Evolutionary conservation across 768 basidiomycete genomes (phyloP).

Genomic region (Pleurotus sapidus): DNA sequence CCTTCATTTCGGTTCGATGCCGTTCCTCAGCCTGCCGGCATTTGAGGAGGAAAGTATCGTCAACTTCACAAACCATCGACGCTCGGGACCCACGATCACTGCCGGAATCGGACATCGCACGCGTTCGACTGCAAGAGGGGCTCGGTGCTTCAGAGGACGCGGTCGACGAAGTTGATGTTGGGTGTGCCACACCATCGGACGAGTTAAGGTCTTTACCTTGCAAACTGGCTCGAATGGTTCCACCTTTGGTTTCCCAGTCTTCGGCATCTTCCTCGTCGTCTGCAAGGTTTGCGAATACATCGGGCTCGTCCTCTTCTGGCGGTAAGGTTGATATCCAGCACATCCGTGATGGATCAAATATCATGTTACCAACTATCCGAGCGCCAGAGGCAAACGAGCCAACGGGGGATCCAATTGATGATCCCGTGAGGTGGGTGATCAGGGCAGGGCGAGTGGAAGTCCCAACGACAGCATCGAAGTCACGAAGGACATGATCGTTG

Average conservation of each 20-base stretch:
- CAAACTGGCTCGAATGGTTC: constrained; percentile 68
- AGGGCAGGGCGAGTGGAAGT: constrained; percentile 91
- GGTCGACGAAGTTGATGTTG: constrained; percentile 25
- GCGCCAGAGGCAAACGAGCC: constrained; percentile 74
- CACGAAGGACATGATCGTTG: constrained; percentile 87
- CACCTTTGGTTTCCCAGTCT: constrained; percentile 69
- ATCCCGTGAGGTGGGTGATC: constrained; percentile 90
- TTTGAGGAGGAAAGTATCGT: constrained; percentile 67
- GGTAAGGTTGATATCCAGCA: constrained; percentile 88
- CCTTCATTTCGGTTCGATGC: constrained; percentile 81
- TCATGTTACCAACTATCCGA: constrained; percentile 95
- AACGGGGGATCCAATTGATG: constrained; percentile 79
- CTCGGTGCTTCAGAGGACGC: constrained; percentile 46
- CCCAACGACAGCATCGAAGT: constrained; percentile 82
- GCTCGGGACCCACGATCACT: constrained; percentile 81
- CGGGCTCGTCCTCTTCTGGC: constrained; percentile 90
- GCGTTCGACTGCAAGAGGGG: constrained; percentile 59
- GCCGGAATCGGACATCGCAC: constrained; percentile 71
- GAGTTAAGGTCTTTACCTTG: constrained; percentile 28
- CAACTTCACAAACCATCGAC: constrained; percentile 75
- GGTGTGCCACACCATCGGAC: constrained; percentile 27
- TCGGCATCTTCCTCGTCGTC: constrained; percentile 86
- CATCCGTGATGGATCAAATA: constrained; percentile 93
- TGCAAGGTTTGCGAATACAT: constrained; percentile 90
- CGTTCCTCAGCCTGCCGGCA: constrained; percentile 80